Evolutionary conservation across 371 early-diverging fungal species (phyloP), one percentile per base, ranked within the genome.

Genomic region (Mortierella sp.): DNA sequence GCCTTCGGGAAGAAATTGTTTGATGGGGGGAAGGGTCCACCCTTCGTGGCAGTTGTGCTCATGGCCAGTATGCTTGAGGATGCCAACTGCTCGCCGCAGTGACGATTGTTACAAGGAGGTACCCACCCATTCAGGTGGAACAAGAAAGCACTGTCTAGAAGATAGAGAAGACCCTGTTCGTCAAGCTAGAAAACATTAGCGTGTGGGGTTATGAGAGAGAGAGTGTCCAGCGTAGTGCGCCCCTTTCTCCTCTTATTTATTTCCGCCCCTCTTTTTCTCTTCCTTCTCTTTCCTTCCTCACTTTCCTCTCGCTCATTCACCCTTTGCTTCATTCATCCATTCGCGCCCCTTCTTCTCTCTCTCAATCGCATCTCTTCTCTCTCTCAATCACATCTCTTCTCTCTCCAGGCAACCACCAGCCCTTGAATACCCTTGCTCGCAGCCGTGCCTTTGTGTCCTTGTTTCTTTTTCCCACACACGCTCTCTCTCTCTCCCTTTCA

Each of bases 191-290:
- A 46, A 46, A 14, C 2, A 50, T 50, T 2, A 13, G 48, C 9
- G 5, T 48, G 48, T 48, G 48, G 48, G 48, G 8, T 8, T 1
- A 48, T 13, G 48, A 40, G 43, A 2, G 6, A 40, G 43, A 40
- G 4, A 40, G 43, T 57, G 28, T 10, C 11, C 34, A 40, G 43
- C n/a, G 43, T 16, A 31, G 5, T 31, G 5, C 31, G 67, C 67
- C 67, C 67, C 67, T 67, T 67, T 67, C 67, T 67, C 21, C 4
- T 67, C 9, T 24, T 37, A 19, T 61, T 61, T 59, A 57, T 57
- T 57, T 34, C 24, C 21, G 9, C 67, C 34, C 34, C 61, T 61
- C 53, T 34, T 5, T 73, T 54, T 51, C 43, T 16, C n/a, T 57
- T n/a, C 46, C 44, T 48, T 71, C 43, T 31, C 54, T 9, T 72